Base-by-base conservation (phyloP, 176 grass and related monocot genomes). In the Guadua angustifolia region DNA sequence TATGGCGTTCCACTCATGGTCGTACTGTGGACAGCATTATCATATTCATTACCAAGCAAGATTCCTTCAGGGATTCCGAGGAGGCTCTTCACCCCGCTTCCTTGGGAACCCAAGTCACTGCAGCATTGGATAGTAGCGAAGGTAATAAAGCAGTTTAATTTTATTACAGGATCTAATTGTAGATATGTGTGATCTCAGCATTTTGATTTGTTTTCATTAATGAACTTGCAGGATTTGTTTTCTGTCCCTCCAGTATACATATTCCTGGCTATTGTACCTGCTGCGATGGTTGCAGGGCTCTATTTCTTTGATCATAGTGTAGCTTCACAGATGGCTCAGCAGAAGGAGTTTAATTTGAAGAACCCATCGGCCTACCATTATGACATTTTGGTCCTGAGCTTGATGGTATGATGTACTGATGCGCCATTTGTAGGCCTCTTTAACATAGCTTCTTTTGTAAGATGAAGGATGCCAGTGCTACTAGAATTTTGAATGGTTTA, bases 291-390 rank as follows among this genome's bases (percentile, higher is more conserved):
- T 62, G 81, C 96, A 29, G 96, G 96, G 36, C 89, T 99, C 59
- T 99, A 95, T 80, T 99, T 99, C 87, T 99, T 99, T 78, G 96
- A 99, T 76, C 96, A 99, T 55, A 91, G 91, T 22, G 96, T 99
- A 46, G 93, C 96, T 86, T 94, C 96, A 38, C 93, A 95, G 66
- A 67, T 99, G 88, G 96, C 96, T 43, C 96, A 99, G 75, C 96
- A 99, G 74, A 92, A 94, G 57, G 93, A 99, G 40, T 99, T 94
- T 57, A 99, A 99, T 92, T 86, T 99, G 80, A 94, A 94, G 74
- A 99, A 94, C 38, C 93, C 96, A 62, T 95, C 96, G 10, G 81
- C 96, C 59, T 99, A 99, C 45, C 93, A 99, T 87, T 90, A 99
- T 82, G 96, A 99, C 66, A 94, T 99, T 83, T 87, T 99, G 51